These are phyloP conservation scores for Nannizziopsis arthrosporioides DNA, from an alignment of 2,329 filamentous ascomycete genomes.

Conservation along the genomic window DNA sequence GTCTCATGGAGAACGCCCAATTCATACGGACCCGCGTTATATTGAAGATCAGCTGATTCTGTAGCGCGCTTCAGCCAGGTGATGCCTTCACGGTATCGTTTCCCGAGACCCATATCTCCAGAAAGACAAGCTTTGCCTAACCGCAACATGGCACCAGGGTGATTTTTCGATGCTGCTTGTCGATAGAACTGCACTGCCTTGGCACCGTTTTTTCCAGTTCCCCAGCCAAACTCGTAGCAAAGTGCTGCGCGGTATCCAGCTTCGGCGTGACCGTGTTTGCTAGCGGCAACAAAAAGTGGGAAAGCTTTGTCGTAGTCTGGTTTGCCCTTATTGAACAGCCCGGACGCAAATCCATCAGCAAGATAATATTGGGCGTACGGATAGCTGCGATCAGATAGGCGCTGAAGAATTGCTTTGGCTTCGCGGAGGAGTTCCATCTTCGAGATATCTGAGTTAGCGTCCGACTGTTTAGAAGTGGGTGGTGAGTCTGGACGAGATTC, in stretches of 20 bases:
- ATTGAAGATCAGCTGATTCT: slow-evolving; percentile 79
- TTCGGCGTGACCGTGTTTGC: slow-evolving; percentile 94
- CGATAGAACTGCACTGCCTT: slow-evolving; percentile 93
- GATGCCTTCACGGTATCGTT: slow-evolving; percentile 77
- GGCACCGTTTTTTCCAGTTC: slow-evolving; percentile 73
- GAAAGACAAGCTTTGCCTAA: slow-evolving; percentile 82
- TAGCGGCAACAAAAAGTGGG: slow-evolving; percentile 80
- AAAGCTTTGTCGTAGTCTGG: slow-evolving; percentile 87
- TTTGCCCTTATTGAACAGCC: slow-evolving; percentile 88
- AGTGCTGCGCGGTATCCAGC: slow-evolving; percentile 85
- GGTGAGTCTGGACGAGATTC: slow-evolving; percentile 20
- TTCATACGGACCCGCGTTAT: slow-evolving; percentile 87
- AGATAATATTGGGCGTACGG: slow-evolving; percentile 98
- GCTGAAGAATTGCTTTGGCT: slow-evolving; percentile 78
- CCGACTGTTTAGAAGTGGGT: slow-evolving; percentile 16
- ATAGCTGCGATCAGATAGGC: slow-evolving; percentile 74
- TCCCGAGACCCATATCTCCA: slow-evolving; percentile 73
- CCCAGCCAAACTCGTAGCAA: slow-evolving; percentile 98
- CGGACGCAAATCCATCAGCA: slow-evolving; percentile 85
- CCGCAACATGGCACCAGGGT: slow-evolving; percentile 88
- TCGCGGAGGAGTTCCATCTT: slow-evolving; percentile 63
- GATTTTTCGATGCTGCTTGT: slow-evolving; percentile 79
- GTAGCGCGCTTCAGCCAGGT: slow-evolving; percentile 94
- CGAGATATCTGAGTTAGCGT: slow-evolving; percentile 35
- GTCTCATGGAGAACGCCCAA: slow-evolving; percentile 78